Conservation (phyloP, 768 basidiomycete genomes). For the Pholiota conissans region DNA sequence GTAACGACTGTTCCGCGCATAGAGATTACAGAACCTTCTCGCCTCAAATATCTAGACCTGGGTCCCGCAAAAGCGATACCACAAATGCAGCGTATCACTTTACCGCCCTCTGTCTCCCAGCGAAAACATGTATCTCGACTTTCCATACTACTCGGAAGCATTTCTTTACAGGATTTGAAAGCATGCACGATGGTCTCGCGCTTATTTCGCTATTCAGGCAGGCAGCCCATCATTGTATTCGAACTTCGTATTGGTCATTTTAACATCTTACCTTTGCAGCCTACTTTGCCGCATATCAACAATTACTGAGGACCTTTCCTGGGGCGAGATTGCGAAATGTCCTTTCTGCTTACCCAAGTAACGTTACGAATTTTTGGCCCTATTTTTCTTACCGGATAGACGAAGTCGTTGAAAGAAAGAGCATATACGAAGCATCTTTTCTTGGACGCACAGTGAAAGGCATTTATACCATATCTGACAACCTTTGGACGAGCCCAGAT, state of each 20-base stretch:
- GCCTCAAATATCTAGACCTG: conserved; percentile 10
- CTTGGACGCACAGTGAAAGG: conserved; percentile 39
- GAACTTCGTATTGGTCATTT: not conserved
- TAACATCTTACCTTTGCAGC: conserved; percentile 34
- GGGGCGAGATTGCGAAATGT: conserved; percentile 49
- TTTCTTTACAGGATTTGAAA: conserved; percentile 43
- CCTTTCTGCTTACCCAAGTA: conserved; percentile 36
- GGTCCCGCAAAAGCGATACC: conserved; percentile 37
- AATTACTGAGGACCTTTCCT: conserved; percentile 44
- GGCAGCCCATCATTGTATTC: too few relatives aligned
- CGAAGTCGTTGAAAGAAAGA: conserved; percentile 39
- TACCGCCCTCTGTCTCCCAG: conserved; percentile 61
- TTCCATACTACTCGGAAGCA: conserved; percentile 52
- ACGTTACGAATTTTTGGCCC: conserved; percentile 71
- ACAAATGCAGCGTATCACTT: conserved; percentile 40
- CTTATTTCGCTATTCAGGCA: conserved; percentile 15
- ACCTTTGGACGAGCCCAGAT: conserved; percentile 62
- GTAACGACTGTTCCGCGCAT: not conserved
- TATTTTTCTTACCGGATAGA: conserved; percentile 54
- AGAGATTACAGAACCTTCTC: not conserved
- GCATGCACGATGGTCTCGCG: conserved; percentile 53
- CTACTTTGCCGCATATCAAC: conserved; percentile 58
- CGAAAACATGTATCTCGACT: conserved; percentile 53
- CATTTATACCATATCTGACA: conserved; percentile 36
- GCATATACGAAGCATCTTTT: conserved; percentile 49